Evolutionary conservation across 768 basidiomycete species (phyloP).

Genomic region (Panaeolus cyanescens): DNA sequence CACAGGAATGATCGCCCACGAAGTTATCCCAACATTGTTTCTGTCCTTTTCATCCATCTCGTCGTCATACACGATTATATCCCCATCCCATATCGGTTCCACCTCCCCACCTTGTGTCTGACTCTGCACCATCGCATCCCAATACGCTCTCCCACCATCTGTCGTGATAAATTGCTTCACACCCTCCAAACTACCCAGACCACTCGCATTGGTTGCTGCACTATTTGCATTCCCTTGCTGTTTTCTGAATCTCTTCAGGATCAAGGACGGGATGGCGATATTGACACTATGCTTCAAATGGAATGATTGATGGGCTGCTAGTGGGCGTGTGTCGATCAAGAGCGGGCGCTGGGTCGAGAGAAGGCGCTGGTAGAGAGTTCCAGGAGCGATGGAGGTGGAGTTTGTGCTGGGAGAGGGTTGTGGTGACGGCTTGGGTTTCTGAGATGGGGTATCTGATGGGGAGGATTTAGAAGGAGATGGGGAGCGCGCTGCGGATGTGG

Average conservation of each 20-base stretch:
- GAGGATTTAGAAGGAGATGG: constrained; percentile 13
- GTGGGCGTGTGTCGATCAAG: constrained; percentile 81
- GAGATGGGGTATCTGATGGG: constrained; percentile 10
- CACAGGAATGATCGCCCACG: constrained; percentile 73
- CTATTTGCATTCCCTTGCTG: constrained; percentile 43
- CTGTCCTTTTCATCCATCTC: constrained; percentile 72
- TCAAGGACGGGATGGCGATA: constrained; percentile 86
- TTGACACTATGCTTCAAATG: constrained; percentile 77
- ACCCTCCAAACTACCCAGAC: constrained; percentile 64
- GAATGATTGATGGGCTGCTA: constrained; percentile 60
- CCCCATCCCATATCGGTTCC: constrained; percentile 65
- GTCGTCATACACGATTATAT: constrained; percentile 77
- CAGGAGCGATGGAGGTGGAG: constrained; percentile 42
- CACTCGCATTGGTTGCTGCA: constrained; percentile 16
- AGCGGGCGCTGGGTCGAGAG: constrained; percentile 57
- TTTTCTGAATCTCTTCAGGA: constrained; percentile 82
- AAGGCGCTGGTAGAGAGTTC: constrained; percentile 49
- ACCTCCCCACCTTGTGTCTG: constrained; percentile 19
- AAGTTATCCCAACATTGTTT: constrained; percentile 51
- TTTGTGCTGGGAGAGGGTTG: constrained; percentile 21
- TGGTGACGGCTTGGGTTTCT: constrained; percentile 20
- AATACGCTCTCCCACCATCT: constrained; percentile 66
- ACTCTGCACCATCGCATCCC: constrained; percentile 48
- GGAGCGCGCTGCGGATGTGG: constrained; percentile 2
- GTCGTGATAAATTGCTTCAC: constrained; percentile 84